Percentiles rank a stretch among this genome's conserved stretches.
Conservation (phyloP, 805 yeast species). For the Barnettozyma pratensis region DNA sequence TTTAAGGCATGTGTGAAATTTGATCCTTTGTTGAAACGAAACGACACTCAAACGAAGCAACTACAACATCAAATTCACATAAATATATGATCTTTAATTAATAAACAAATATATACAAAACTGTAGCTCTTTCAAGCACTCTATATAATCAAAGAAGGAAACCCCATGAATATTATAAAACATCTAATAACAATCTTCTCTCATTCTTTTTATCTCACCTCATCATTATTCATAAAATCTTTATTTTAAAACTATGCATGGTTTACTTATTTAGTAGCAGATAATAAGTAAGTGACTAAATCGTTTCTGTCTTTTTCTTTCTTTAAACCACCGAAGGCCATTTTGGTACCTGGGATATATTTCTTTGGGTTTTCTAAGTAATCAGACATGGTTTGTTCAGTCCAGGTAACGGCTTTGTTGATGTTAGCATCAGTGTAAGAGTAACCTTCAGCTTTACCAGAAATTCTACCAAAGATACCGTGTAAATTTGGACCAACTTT, state of each 20-base stretch:
- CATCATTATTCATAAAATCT: not conserved
- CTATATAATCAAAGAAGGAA: not conserved
- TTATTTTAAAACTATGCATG: not conserved
- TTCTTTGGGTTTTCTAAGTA: constrained; percentile 99
- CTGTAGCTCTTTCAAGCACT: not conserved
- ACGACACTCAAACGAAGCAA: too few relatives aligned
- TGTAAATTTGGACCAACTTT: constrained; percentile 98
- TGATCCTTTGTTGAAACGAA: too few relatives aligned
- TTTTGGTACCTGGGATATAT: constrained; percentile 99
- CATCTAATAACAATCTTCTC: not conserved
- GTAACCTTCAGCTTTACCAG: constrained; percentile 91
- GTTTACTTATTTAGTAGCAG: constrained; percentile 41
- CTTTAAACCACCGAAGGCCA: constrained; percentile 99
- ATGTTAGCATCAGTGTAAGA: constrained; percentile 98
- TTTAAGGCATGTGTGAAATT: too few relatives aligned
- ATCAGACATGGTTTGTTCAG: constrained; percentile 82
- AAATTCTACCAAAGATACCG: constrained; percentile 88
- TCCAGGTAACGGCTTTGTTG: constrained; percentile 89
- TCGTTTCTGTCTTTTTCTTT: constrained; percentile 99
- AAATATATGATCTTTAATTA: constrained; percentile 2
- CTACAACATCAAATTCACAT: not conserved
- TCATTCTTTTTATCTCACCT: not conserved
- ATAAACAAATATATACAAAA: constrained; percentile 4
- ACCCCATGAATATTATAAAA: not conserved
- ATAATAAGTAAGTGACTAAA: constrained; percentile 76